Evolutionary conservation across 2,329 filamentous ascomycete genomes (phyloP), one percentile per base, ranked within the genome.

Genomic region (Mycosphaerella sp.): DNA sequence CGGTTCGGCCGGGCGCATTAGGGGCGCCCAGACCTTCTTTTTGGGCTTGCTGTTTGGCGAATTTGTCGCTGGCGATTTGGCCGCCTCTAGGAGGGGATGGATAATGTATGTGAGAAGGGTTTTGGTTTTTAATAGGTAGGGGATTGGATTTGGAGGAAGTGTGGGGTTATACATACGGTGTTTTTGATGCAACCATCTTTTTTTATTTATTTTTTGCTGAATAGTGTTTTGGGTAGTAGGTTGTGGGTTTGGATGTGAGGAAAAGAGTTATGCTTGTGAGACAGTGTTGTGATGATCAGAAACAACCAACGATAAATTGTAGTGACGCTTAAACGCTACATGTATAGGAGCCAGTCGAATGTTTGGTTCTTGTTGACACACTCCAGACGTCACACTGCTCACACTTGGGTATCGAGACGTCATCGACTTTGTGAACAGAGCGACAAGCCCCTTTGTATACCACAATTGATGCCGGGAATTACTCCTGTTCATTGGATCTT

Each of bases 1-100:
- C 61, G 17, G 59, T 66, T 53, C 62, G 59, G 43, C 61, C 64
- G 8, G 62, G 59, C 10, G 66, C 66, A 54, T 68, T 67, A 41
- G 59, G 53, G 9, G 66, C 65, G 42, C 66, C 66, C 32, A 59
- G 55, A 39, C 66, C 66, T 35, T 68, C 57, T 40, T 60, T 55
- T 62, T 65, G 59, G 21, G 65, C 66, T 55, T 67, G 56, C 50
- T 66, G 62, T 60, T 68, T 68, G 35, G 61, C 56, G 58, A 66
- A 66, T 55, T 68, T 68, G 13, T 61, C 66, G 51, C 59, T 62
- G 46, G 64, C 61, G 39, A 46, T 58, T 50, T 60, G 55, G 52
- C 65, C 65, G 18, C 65, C 65, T 56, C 60, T 62, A 27, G 8
- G 16, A 21, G 35, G 21, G 2, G 3, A 36, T 44, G 27, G 27